Percentiles rank a stretch among this genome's conserved stretches.
These are phyloP conservation scores for Lactifluus hygrophoroides DNA, from an alignment of 768 basidiomycete species.

Conservation along the genomic window DNA sequence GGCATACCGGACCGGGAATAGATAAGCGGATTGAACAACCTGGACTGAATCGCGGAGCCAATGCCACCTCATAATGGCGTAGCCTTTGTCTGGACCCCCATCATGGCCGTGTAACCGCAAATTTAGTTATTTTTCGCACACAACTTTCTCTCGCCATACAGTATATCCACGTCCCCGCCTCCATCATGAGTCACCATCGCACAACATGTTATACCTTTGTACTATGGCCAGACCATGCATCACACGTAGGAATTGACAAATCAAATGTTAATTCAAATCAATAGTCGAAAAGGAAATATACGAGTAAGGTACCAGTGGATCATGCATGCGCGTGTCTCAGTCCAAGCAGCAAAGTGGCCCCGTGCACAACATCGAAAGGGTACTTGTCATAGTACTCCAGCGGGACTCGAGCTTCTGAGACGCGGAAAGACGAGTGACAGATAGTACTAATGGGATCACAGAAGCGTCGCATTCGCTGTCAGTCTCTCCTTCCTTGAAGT, in stretches of 20 bases:
- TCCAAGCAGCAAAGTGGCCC: constrained; percentile 26
- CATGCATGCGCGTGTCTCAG: constrained; percentile 2
- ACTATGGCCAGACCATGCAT: constrained; percentile 12
- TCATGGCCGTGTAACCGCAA: constrained; percentile 5
- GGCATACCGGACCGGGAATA: no score
- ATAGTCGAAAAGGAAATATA: neutral
- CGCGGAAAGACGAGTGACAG: neutral
- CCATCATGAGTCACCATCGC: constrained; percentile 6
- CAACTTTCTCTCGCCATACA: constrained; percentile 7
- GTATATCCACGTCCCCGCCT: neutral
- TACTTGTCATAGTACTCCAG: constrained; percentile 22
- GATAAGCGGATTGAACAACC: no score
- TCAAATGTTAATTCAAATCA: constrained; percentile 15
- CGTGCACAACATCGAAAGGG: constrained; percentile 25
- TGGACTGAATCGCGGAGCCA: no score
- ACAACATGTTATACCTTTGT: constrained; percentile 21
- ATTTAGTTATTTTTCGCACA: constrained; percentile 20
- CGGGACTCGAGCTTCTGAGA: constrained; percentile 15
- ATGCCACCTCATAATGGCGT: constrained; percentile 20
- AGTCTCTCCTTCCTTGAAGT: constrained; percentile 19
- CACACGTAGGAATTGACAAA: constrained; percentile 11
- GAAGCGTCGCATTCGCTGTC: constrained; percentile 12
- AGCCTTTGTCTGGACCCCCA: neutral
- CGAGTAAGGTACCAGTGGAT: neutral
- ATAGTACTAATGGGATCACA: neutral